Base-by-base conservation (phyloP, 2,329 filamentous ascomycete genomes). In the Alternaria arbusti region DNA sequence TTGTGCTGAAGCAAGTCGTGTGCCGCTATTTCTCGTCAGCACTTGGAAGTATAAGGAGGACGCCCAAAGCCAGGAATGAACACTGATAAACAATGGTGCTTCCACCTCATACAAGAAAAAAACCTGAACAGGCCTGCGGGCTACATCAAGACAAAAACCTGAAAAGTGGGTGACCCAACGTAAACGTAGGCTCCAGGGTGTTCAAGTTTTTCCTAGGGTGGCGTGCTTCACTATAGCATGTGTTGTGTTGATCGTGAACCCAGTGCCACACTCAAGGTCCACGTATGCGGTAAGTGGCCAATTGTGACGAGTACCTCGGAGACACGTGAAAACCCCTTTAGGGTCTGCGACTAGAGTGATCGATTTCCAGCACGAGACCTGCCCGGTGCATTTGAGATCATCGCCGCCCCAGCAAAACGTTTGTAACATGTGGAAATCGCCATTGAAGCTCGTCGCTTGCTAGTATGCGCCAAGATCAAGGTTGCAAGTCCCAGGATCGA, bases 1-100 rank as follows among this genome's bases (percentile, higher is more conserved):
- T 46, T 22, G 58, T 64, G 20, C 28, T 64, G n/a, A 61, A 54
- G 22, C 62, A 60, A 20, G 43, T 45, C 12, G 25, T 51, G 9
- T 43, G 55, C 22, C 61, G 26, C 28, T 46, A 32, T 17, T 46
- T 56, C 8, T 44, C 36, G 15, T 51, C 46, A 22, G 11, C 60
- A 12, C 52, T 51, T 26, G 49, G 45, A 22, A 4, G 15, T 36
- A 45, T 45, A 8, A 43, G 44, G 10, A 51, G n/a, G 22, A 40
- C 15, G 4, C 3, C 47, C n/a, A 50, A 30, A 22, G 15, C 17
- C 4, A 17, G 23, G 3, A 28, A 20, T 25, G 46, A 10, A 7
- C 32, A 36, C 8, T 9, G 8, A 9, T 36, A 36, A 36, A 36
- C 15, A 36, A 36, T n/a, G 32, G 15, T n/a, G 32, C 26, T 26